Evolutionary conservation across 306 rosid species (phyloP), one percentile per base, ranked within the genome.

Genomic region (Nissolia schottii): DNA sequence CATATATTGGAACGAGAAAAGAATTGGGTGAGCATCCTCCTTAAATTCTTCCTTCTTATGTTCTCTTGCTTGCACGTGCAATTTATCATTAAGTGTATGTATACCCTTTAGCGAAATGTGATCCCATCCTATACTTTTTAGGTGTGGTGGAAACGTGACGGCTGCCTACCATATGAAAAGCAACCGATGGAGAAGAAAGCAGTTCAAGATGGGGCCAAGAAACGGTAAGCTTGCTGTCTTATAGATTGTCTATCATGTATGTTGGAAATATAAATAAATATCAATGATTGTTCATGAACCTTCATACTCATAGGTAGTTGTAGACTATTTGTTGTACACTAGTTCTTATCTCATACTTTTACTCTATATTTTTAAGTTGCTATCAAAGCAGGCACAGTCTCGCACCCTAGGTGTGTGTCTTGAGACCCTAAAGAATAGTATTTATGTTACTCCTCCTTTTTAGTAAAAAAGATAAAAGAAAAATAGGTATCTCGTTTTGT

Each of bases 141-240:
- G 98, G 96, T 89, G 45, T 93, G 98, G 98, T 93, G 98, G 98
- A 91, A 93, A 77, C 97, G 94, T 49, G 98, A 93, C 74, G 97
- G 98, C 70, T 93, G 98, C 82, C 91, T 86, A 6, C 86, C 98
- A 56, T 93, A 89, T 85, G 97, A 93, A 75, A 93, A 87, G 73
- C 98, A 89, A 77, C 89, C 86, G 22, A 22, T 41, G 22, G 97
- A 91, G 74, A 89, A 89, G 90, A 93, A 89, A 82, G 61, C 69
- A 38, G 67, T 67, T 57, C 87, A 78, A 77, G 98, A 93, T 63
- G 96, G 85, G 64, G 16, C 84, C 75, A 93, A 89, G 81, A 93
- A 89, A 75, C 94, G 97, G 98, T 90, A 85, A 59, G 89, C 10
- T 75, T 65, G 60, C 76, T 73, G 31, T 55, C 67, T 56, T 10